Conservation (phyloP, 1,139 yeast genomes). For the Suhomyces terraborum region DNA sequence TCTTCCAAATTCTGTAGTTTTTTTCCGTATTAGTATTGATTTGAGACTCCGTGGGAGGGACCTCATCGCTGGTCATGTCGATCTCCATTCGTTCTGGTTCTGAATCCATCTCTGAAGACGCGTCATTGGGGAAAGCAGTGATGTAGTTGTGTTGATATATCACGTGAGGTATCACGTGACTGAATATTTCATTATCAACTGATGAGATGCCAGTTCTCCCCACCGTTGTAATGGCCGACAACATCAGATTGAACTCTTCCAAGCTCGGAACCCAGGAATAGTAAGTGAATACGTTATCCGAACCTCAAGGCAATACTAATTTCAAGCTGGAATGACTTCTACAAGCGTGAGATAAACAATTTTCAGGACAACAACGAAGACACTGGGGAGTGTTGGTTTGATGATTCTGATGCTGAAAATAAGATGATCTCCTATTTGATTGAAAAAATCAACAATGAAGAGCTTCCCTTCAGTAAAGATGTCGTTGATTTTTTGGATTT, state of each 20-base stretch:
- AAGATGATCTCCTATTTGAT: conserved; percentile 70
- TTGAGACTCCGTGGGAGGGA: conserved; percentile 12
- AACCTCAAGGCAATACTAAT: conserved; percentile 24
- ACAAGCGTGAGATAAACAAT: conserved; percentile 68
- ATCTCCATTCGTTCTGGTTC: conserved; percentile 3
- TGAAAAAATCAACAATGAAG: conserved; percentile 30
- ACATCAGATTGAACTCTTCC: conserved; percentile 64
- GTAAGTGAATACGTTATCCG: conserved; percentile 27
- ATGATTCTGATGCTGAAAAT: conserved; percentile 87
- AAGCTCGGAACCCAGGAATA: conserved; percentile 78
- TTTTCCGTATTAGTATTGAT: conserved; percentile 34
- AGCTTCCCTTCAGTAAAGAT: conserved; percentile 30
- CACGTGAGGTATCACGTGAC: background rate
- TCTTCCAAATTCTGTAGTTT: conserved; percentile 54
- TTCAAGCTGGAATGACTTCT: conserved; percentile 81
- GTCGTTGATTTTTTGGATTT: conserved; percentile 61
- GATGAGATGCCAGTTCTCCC: background rate
- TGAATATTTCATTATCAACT: too few relatives aligned
- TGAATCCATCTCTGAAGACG: conserved; percentile 1
- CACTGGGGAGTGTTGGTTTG: conserved; percentile 96
- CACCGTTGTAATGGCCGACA: conserved; percentile 39
- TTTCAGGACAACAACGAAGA: conserved; percentile 74
- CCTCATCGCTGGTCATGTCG: background rate
- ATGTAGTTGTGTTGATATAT: background rate
- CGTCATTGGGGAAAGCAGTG: too few relatives aligned